Conservation (phyloP, 305 asterid species). For the Fraxinus albicans region DNA sequence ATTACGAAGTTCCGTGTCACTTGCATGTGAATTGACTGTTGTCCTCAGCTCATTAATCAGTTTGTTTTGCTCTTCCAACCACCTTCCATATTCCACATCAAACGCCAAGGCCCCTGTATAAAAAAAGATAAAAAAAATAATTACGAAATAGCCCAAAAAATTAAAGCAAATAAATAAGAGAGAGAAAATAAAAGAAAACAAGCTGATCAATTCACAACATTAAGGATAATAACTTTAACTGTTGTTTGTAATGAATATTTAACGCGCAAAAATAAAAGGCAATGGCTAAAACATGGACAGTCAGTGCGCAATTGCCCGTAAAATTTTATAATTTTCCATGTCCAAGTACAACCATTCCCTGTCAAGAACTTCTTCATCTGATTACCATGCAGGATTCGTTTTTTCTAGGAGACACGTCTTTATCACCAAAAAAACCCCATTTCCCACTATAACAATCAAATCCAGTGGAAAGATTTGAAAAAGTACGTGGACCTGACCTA, state of each 20-base stretch:
- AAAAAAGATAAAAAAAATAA: background rate
- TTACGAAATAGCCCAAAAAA: background rate
- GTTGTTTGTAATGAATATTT: background rate
- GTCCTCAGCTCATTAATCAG: conserved; percentile 65
- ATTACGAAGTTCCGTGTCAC: conserved; percentile 69
- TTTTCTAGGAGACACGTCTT: background rate
- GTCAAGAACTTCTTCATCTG: background rate
- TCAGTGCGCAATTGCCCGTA: background rate
- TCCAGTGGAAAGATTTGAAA: background rate
- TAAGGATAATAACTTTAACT: background rate
- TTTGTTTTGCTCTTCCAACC: conserved; percentile 81
- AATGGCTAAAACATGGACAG: background rate
- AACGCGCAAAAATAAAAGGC: background rate
- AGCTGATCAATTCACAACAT: background rate
- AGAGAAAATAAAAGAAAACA: background rate
- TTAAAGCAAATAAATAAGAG: background rate
- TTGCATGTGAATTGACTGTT: conserved; percentile 70
- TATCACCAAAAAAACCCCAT: background rate
- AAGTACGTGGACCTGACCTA: background rate
- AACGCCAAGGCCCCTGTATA: conserved; percentile 77
- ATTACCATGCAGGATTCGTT: background rate
- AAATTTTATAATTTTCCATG: background rate
- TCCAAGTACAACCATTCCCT: background rate
- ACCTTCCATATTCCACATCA: conserved; percentile 75
- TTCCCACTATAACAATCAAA: background rate